These are phyloP conservation scores for Mycena floridula DNA, from an alignment of 768 basidiomycete species.

Conservation along the genomic window DNA sequence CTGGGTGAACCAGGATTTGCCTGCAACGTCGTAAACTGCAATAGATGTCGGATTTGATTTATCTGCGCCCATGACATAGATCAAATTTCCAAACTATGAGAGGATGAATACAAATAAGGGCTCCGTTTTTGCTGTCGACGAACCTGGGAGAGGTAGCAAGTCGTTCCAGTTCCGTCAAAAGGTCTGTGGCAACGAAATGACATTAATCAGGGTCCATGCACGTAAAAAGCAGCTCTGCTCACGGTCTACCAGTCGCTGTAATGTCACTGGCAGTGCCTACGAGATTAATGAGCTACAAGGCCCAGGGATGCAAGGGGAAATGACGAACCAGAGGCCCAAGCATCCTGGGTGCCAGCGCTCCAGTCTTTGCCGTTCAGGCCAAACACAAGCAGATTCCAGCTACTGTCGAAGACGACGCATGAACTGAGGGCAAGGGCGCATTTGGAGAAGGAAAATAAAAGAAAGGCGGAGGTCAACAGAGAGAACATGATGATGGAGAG, in stretches of 20 bases:
- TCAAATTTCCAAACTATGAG: slow-evolving; percentile 70
- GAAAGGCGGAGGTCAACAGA: slow-evolving; percentile 42
- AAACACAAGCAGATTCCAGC: slow-evolving; percentile 84
- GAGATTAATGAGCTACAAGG: slow-evolving; percentile 8
- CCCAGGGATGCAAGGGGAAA: slow-evolving; percentile 2
- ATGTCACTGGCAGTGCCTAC: slow-evolving; percentile 59
- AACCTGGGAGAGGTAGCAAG: slow-evolving; percentile 71
- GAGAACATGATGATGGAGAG: slow-evolving; percentile 2
- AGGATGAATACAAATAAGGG: background rate
- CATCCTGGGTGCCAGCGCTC: slow-evolving; percentile 63
- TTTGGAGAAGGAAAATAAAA: slow-evolving; percentile 37
- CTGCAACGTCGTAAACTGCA: slow-evolving; percentile 75
- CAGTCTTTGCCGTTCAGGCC: slow-evolving; percentile 83
- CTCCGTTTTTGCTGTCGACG: slow-evolving; percentile 3
- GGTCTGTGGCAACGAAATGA: slow-evolving; percentile 39
- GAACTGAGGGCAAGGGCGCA: slow-evolving; percentile 32
- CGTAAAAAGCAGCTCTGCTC: slow-evolving; percentile 21
- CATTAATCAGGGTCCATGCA: background rate
- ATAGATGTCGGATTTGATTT: slow-evolving; percentile 58
- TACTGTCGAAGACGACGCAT: slow-evolving; percentile 75
- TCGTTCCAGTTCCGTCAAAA: slow-evolving; percentile 56
- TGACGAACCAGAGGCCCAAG: slow-evolving; percentile 56
- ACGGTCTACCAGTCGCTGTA: slow-evolving; percentile 75
- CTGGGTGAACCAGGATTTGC: slow-evolving; percentile 78
- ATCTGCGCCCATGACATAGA: slow-evolving; percentile 83